phyloP scores from a whole-genome alignment of 2,329 filamentous ascomycete species.

The Thelonectria olida region DNA sequence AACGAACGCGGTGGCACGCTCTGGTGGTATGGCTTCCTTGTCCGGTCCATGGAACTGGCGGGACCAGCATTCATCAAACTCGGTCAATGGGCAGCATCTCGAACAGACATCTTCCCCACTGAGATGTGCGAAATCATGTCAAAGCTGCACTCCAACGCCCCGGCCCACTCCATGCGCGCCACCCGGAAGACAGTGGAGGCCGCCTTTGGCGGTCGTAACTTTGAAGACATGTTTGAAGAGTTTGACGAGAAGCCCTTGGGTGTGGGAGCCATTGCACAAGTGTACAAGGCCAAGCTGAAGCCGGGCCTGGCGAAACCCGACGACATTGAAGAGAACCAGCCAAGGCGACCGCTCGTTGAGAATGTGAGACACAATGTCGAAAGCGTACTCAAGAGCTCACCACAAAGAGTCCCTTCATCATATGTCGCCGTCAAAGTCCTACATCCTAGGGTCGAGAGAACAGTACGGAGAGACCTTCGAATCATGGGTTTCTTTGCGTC shows the following conservation, averaged over 20 bases:
- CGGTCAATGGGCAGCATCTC: conserved; percentile 97
- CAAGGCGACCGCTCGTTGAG: conserved; percentile 63
- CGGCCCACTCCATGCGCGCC: conserved; percentile 83
- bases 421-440: conserved; percentile 97
- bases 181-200: conserved; percentile 83
- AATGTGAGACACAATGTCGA: conserved; percentile 85
- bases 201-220: conserved; percentile 81
- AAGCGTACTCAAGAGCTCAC: conserved; percentile 84
- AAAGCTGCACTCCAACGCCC: conserved; percentile 91
- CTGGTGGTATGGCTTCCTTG: conserved; percentile 94
- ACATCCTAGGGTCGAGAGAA: conserved; percentile 89
- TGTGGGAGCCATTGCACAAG: conserved; percentile 95
- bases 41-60: conserved; percentile 88
- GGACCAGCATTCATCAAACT: conserved; percentile 99
- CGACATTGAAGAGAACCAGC: conserved; percentile 60
- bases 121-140: conserved; percentile 96
- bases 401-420: conserved; percentile 84
- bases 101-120: conserved; percentile 94
- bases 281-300: conserved; percentile 94
- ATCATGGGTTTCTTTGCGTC: conserved; percentile 96
- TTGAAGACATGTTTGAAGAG: conserved; percentile 95
- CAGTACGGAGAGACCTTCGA: conserved; percentile 86
- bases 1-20: conserved; percentile 83
- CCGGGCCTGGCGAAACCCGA: conserved; percentile 75
- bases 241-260: conserved; percentile 90